Conservation (phyloP, 2,329 filamentous ascomycete species). For the Catunica adiposa region DNA sequence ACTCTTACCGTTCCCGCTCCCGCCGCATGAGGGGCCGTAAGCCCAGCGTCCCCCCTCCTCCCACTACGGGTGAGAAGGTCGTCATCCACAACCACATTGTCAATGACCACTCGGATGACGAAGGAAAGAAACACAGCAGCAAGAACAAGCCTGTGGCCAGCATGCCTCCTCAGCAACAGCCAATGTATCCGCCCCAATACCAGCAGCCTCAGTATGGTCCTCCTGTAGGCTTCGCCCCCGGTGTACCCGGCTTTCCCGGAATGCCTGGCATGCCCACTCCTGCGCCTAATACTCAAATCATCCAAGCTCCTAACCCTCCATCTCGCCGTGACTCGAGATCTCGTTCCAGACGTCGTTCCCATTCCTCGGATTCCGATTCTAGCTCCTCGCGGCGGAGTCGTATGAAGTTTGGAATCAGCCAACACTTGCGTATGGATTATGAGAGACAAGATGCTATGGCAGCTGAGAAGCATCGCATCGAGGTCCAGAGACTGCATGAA, state of each 20-base stretch:
- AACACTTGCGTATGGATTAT: neutral
- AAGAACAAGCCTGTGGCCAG: neutral
- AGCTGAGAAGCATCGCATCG: neutral
- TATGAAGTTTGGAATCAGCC: neutral
- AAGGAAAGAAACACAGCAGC: neutral
- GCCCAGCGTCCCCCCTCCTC: neutral
- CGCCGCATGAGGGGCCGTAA: neutral
- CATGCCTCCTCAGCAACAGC: neutral
- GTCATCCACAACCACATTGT: constrained; percentile 6
- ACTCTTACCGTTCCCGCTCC: neutral
- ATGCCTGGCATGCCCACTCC: neutral
- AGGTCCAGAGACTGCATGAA: neutral
- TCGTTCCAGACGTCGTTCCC: neutral
- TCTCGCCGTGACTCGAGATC: neutral
- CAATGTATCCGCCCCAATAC: neutral
- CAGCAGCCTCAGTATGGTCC: neutral
- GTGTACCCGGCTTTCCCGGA: neutral
- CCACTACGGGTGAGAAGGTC: neutral
- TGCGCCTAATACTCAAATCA: neutral
- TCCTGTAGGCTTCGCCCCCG: neutral
- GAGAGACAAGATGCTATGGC: neutral
- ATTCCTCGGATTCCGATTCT: neutral
- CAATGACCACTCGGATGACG: constrained; percentile 4
- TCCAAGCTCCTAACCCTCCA: neutral
- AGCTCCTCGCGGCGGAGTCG: neutral